These are phyloP conservation scores for Fusarium domesticum DNA, from an alignment of 2,329 filamentous ascomycete species.

Conservation along the genomic window DNA sequence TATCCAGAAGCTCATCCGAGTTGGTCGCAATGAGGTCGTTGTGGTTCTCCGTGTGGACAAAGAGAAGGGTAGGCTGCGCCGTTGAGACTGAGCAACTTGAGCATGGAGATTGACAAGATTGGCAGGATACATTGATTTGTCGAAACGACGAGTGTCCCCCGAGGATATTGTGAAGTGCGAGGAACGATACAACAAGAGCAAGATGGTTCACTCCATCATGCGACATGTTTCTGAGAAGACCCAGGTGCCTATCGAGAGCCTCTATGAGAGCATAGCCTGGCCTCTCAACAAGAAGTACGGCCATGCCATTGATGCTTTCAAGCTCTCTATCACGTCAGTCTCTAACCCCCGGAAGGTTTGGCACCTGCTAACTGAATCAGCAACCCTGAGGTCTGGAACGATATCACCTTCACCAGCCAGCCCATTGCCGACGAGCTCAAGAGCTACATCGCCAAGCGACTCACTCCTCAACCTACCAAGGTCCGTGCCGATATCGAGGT, in stretches of 20 bases:
- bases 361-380: constrained; percentile 41
- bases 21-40: constrained; percentile 97
- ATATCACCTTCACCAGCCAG: constrained; percentile 83
- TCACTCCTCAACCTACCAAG: constrained; percentile 98
- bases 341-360: not conserved
- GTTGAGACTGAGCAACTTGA: constrained; percentile 14
- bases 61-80: constrained; percentile 71
- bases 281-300: constrained; percentile 97
- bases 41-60: constrained; percentile 98
- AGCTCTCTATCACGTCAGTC: constrained; percentile 91
- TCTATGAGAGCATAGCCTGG: constrained; percentile 96
- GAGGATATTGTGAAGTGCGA: constrained; percentile 99
- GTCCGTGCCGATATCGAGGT: constrained; percentile 97
- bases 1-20: constrained; percentile 98
- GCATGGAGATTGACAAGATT: constrained; percentile 20
- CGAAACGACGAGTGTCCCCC: constrained; percentile 94
- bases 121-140: constrained; percentile 88
- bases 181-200: constrained; percentile 99
- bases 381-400: constrained; percentile 94
- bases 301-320: constrained; percentile 96
- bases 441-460: constrained; percentile 92
- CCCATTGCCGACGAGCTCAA: constrained; percentile 85
- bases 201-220: constrained; percentile 99
- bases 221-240: constrained; percentile 98
- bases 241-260: constrained; percentile 83